These are phyloP conservation scores for Lactifluus rugatus DNA, from an alignment of 768 basidiomycete genomes.

Conservation along the genomic window DNA sequence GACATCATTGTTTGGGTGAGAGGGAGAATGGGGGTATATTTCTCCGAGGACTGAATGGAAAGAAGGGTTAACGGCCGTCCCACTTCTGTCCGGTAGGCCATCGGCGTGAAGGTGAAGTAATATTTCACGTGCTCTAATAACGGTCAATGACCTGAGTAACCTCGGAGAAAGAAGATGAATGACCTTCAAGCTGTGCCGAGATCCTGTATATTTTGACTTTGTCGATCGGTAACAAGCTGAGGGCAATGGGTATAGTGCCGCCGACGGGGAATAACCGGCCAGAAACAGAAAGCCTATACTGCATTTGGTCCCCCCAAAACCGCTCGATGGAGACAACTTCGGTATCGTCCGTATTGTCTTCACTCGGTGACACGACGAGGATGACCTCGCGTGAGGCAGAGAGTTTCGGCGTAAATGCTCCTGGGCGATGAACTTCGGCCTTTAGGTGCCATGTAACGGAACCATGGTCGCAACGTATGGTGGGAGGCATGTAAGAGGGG, in stretches of 20 bases:
- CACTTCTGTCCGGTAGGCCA: slow-evolving; percentile 60
- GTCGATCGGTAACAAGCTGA: slow-evolving; percentile 73
- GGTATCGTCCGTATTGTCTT: slow-evolving; percentile 76
- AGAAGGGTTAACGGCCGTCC: slow-evolving; percentile 21
- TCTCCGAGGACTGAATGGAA: neutral
- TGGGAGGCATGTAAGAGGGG: slow-evolving; percentile 70
- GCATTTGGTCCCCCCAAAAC: slow-evolving; percentile 83
- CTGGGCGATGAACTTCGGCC: slow-evolving; percentile 76
- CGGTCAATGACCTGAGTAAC: neutral
- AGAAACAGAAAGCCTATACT: slow-evolving; percentile 66
- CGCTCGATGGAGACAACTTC: slow-evolving; percentile 76
- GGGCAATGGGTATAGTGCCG: slow-evolving; percentile 65
- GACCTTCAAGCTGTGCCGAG: slow-evolving; percentile 71
- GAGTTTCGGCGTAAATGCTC: slow-evolving; percentile 66
- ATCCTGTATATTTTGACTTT: slow-evolving; percentile 78
- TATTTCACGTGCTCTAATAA: slow-evolving; percentile 74
- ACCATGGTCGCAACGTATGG: slow-evolving; percentile 64
- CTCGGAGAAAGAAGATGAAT: slow-evolving; percentile 18
- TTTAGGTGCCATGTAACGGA: slow-evolving; percentile 70
- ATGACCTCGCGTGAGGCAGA: slow-evolving; percentile 59
- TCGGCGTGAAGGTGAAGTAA: slow-evolving; percentile 63
- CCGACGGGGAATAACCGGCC: slow-evolving; percentile 79
- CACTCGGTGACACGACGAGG: slow-evolving; percentile 65
- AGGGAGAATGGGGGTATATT: slow-evolving; percentile 44
- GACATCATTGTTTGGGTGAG: slow-evolving; percentile 47